phyloP scores from a whole-genome alignment of 2,329 filamentous ascomycete genomes.

The Aspergillus aculeatinus region DNA sequence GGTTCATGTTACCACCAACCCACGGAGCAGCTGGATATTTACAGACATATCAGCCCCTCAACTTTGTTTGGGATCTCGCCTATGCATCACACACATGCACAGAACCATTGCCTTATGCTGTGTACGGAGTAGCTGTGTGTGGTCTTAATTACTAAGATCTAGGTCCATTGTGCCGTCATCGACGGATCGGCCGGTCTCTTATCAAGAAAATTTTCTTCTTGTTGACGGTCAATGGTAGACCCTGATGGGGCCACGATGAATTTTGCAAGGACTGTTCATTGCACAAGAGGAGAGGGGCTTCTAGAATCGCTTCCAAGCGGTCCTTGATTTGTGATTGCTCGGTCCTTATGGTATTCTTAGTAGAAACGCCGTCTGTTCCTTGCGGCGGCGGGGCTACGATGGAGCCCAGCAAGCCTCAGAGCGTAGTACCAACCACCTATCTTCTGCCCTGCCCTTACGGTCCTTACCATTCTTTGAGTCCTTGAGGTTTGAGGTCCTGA shows the following conservation, averaged over 20 bases:
- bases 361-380: slow-evolving; percentile 3
- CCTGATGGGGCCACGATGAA: slow-evolving; percentile 8
- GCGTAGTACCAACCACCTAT: no score
- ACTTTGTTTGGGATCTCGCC: background rate
- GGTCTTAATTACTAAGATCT: background rate
- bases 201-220: background rate
- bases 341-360: background rate
- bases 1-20: no score
- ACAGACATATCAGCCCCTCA: background rate
- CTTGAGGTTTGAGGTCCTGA: no score
- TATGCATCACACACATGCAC: no score
- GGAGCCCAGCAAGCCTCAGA: background rate
- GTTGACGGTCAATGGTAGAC: background rate
- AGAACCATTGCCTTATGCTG: no score
- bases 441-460: no score
- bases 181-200: background rate
- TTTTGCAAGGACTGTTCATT: background rate
- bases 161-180: background rate
- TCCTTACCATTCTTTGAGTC: no score
- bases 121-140: background rate
- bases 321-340: slow-evolving; percentile 1
- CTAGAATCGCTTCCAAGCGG: background rate
- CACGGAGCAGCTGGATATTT: no score
- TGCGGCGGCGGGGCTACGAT: background rate
- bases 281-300: slow-evolving; percentile 1